These are phyloP conservation scores for Cercospora berteroae DNA, from an alignment of 2,329 filamentous ascomycete species.

Conservation along the genomic window DNA sequence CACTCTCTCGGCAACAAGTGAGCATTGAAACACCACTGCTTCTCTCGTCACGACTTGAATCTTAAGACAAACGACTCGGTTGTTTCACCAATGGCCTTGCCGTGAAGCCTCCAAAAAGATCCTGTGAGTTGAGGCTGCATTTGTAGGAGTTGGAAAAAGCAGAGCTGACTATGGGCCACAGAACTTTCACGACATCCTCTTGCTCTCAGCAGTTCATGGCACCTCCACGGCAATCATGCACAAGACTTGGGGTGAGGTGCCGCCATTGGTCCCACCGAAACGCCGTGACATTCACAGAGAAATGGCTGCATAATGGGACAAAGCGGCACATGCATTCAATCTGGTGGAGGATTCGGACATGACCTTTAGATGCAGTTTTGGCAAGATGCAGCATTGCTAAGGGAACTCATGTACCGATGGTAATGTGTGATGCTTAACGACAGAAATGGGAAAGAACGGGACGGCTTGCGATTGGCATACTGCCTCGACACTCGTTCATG, in stretches of 20 bases:
- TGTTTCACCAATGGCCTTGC: not conserved
- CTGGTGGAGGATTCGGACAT: not conserved
- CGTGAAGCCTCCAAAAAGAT: not conserved
- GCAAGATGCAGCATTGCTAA: slow-evolving; percentile 7
- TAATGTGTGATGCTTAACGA: slow-evolving; percentile 29
- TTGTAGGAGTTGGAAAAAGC: not conserved
- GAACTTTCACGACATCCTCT: not conserved
- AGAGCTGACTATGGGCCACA: not conserved
- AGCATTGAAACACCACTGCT: slow-evolving; percentile 21
- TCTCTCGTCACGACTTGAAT: not conserved
- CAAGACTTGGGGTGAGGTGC: not conserved
- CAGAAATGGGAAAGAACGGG: slow-evolving; percentile 3
- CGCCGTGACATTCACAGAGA: not conserved
- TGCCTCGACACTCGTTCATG: slow-evolving; percentile 11
- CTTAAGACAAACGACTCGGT: not conserved
- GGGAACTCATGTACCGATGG: slow-evolving; percentile 6
- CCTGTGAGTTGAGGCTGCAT: not conserved
- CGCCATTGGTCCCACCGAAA: not conserved
- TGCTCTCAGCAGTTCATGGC: not conserved
- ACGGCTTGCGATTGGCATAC: slow-evolving; percentile 1
- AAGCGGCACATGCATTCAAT: not conserved
- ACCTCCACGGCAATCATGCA: not conserved
- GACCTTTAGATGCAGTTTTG: slow-evolving; percentile 2
- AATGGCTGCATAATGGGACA: slow-evolving; percentile 3
- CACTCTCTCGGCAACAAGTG: slow-evolving; percentile 33